A percentile compares a stretch with the other conserved stretches of the same genome.
Evolutionary conservation across 441 rosid species (phyloP).

Genomic region (Lagerstroemia fauriei): DNA sequence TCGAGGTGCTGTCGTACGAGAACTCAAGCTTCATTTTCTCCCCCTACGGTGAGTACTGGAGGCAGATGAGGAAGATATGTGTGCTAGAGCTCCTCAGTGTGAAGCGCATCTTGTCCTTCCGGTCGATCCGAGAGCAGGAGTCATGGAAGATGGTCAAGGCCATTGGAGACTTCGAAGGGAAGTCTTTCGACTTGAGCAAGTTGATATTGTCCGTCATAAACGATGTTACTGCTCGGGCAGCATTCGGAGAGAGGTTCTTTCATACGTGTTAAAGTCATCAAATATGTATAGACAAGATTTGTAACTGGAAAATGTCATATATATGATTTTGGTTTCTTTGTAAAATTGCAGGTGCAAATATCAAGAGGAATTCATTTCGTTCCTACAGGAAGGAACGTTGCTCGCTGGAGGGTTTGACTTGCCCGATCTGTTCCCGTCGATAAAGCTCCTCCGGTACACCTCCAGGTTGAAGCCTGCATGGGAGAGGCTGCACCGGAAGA

Average conservation of each 20-base stretch:
- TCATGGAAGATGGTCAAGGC: constrained; percentile 8
- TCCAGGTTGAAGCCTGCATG: constrained; percentile 15
- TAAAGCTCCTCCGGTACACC: constrained; percentile 8
- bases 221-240: constrained; percentile 12
- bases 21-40: constrained; percentile 14
- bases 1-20: constrained; percentile 6
- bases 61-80: no score
- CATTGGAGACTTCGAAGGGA: constrained; percentile 4
- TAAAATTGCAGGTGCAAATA: background rate
- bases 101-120: constrained; percentile 14
- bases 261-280: no score
- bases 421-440: constrained; percentile 16
- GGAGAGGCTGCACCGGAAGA: constrained; percentile 19
- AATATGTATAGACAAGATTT: no score
- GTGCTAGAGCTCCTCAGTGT: constrained; percentile 12
- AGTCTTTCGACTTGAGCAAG: constrained; percentile 1
- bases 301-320: no score
- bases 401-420: constrained; percentile 14
- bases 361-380: constrained; percentile 12
- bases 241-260: background rate
- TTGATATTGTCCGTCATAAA: constrained; percentile 6
- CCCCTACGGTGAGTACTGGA: constrained; percentile 9
- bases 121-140: constrained; percentile 18
- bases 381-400: constrained; percentile 13
- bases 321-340: background rate